Percentiles rank a stretch among this genome's conserved stretches.
phyloP scores from a whole-genome alignment of 768 basidiomycete genomes.

The Phaeotremella fagi region DNA sequence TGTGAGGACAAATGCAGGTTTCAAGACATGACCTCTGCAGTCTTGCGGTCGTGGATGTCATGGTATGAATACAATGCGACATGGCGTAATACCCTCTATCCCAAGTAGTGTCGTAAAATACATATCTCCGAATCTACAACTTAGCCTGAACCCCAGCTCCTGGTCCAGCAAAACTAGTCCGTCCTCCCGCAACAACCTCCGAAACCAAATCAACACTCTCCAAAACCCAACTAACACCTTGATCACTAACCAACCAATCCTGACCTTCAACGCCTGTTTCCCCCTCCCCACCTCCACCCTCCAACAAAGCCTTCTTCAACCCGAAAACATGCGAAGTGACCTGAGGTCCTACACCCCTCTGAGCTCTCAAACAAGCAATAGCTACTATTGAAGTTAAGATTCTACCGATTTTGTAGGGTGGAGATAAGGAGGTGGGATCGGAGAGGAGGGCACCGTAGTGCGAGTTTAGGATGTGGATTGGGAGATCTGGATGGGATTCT shows the following conservation, averaged over 20 bases:
- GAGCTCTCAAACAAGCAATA: slow-evolving; percentile 76
- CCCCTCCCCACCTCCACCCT: slow-evolving; percentile 58
- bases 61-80: too few relatives aligned
- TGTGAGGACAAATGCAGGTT: too few relatives aligned
- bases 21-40: too few relatives aligned
- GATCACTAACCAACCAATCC: slow-evolving; percentile 73
- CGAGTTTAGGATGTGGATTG: slow-evolving; percentile 52
- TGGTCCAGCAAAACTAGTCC: slow-evolving; percentile 26
- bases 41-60: too few relatives aligned
- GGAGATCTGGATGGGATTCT: slow-evolving; percentile 88
- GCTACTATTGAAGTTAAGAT: slow-evolving; percentile 78
- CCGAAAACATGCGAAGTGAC: slow-evolving; percentile 84
- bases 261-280: slow-evolving; percentile 53
- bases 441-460: slow-evolving; percentile 50
- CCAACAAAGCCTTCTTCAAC: slow-evolving; percentile 67
- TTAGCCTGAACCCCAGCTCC: not conserved
- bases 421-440: slow-evolving; percentile 33
- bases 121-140: not conserved
- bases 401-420: slow-evolving; percentile 57
- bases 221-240: slow-evolving; percentile 84
- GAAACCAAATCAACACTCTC: slow-evolving; percentile 74
- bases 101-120: too few relatives aligned
- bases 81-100: not conserved
- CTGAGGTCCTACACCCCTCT: slow-evolving; percentile 78
- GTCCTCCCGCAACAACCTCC: slow-evolving; percentile 60